Percentiles rank a stretch among this genome's conserved stretches.
Evolutionary conservation across 1,139 yeast species (phyloP).

Genomic region (Lodderomyces beijingensis): DNA sequence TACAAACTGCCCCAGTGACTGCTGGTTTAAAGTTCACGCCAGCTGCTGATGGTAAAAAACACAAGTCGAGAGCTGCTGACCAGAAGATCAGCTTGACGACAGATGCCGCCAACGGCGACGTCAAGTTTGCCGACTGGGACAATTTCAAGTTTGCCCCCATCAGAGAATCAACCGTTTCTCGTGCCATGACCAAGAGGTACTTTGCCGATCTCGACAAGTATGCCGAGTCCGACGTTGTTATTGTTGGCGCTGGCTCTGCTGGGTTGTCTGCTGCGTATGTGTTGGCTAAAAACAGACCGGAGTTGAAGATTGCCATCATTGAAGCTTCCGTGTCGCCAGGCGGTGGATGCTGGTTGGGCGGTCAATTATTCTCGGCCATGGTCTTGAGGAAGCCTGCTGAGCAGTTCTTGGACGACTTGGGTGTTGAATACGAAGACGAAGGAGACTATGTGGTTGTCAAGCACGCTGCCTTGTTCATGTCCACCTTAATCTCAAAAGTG

Average conservation of each 20-base stretch:
- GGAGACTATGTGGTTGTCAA: constrained; percentile 78
- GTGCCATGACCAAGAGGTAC: constrained; percentile 78
- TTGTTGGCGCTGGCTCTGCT: constrained; percentile 77
- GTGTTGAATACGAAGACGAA: constrained; percentile 69
- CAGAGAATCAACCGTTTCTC: constrained; percentile 74
- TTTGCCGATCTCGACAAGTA: constrained; percentile 70
- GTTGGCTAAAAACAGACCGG: constrained; percentile 72
- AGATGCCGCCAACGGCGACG: constrained; percentile 16
- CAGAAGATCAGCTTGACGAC: constrained; percentile 13
- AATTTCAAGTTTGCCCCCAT: constrained; percentile 66
- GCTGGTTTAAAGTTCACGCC: constrained; percentile 3
- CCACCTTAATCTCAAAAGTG: constrained; percentile 67
- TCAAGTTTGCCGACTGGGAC: constrained; percentile 56
- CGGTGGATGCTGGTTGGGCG: constrained; percentile 80
- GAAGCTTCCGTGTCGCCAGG: constrained; percentile 77
- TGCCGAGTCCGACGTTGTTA: constrained; percentile 71
- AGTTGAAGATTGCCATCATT: constrained; percentile 67
- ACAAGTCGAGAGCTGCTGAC: too few species aligned
- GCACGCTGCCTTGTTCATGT: constrained; percentile 76
- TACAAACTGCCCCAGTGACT: constrained; percentile 22
- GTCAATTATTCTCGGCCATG: constrained; percentile 79
- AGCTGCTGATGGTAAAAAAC: constrained; percentile 7
- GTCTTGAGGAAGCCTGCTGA: constrained; percentile 77
- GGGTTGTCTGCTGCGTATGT: constrained; percentile 74
- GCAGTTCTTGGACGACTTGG: constrained; percentile 59